Evolutionary conservation across 768 basidiomycete species (phyloP).

Genomic region (Pisolithus marmoratus): DNA sequence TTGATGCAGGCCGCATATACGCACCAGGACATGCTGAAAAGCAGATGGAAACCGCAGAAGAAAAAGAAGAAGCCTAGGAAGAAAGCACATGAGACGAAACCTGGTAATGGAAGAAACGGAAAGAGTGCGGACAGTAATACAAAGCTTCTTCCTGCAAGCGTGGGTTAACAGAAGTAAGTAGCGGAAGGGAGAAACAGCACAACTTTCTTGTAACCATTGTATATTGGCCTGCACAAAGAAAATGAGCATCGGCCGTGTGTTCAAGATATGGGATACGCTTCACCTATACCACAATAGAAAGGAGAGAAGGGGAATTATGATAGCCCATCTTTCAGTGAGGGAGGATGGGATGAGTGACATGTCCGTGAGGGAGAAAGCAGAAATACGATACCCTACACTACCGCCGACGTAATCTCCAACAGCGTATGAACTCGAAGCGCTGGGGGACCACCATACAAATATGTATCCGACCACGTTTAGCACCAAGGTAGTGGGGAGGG

Average conservation of each 20-base stretch:
- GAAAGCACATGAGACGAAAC: conserved; percentile 5
- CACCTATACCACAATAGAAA: conserved; percentile 96
- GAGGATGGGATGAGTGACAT: conserved; percentile 5
- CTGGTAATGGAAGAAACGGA: conserved; percentile 16
- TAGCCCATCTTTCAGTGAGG: conserved; percentile 56
- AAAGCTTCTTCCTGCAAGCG: conserved; percentile 75
- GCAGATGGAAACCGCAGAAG: conserved; percentile 92
- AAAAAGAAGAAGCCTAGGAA: conserved; percentile 88
- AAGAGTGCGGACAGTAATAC: conserved; percentile 72
- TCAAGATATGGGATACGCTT: conserved; percentile 22
- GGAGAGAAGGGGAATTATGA: conserved; percentile 70
- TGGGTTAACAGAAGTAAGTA: conserved; percentile 13
- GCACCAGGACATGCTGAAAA: conserved; percentile 90
- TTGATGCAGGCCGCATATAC: conserved; percentile 23
- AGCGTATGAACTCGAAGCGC: conserved; percentile 68
- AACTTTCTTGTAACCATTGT: conserved; percentile 97
- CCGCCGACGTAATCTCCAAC: conserved; percentile 77
- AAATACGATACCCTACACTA: conserved; percentile 60
- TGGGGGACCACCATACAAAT: too few species aligned
- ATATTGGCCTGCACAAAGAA: conserved; percentile 66
- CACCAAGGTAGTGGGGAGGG: conserved; percentile 74
- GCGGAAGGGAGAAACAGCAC: conserved; percentile 9
- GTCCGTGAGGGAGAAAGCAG: conserved; percentile 13
- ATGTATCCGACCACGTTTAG: conserved; percentile 91
- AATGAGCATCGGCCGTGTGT: conserved; percentile 6